phyloP scores from a whole-genome alignment of 2,329 filamentous ascomycete species.

The Epicoccum nigrum region DNA sequence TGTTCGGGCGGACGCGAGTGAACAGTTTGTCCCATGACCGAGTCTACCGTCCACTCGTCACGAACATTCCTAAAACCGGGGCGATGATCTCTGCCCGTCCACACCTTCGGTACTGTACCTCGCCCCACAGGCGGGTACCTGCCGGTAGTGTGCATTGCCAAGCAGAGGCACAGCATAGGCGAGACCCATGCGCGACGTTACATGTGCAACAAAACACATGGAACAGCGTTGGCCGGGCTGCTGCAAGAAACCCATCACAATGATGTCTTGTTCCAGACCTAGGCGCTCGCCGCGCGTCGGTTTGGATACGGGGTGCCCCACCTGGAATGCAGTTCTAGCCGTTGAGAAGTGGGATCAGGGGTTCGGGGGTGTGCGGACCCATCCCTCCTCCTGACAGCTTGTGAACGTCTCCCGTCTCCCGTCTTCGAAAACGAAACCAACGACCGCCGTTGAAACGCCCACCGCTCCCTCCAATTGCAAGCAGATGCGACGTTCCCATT shows the following conservation, averaged over 20 bases:
- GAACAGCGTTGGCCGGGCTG: not conserved
- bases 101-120: no score
- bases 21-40: no score
- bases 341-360: conserved; percentile 8
- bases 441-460: no score
- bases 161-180: not conserved
- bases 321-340: conserved; percentile 11
- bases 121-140: not conserved
- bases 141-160: not conserved
- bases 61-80: no score
- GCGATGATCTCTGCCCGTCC: no score
- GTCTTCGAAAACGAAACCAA: no score
- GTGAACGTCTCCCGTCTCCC: not conserved
- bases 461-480: not conserved
- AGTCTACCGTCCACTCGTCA: no score
- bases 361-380: conserved; percentile 4
- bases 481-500: conserved; percentile 15
- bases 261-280: not conserved
- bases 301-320: conserved; percentile 8
- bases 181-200: no score
- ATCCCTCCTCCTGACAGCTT: conserved; percentile 15
- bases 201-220: not conserved
- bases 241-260: no score
- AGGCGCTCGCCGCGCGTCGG: conserved; percentile 6
- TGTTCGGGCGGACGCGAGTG: no score